Percentiles rank a stretch among this genome's conserved stretches.
These are phyloP conservation scores for Phytophthora fragariae DNA, from an alignment of 352 stramenopile genomes.

Conservation along the genomic window DNA sequence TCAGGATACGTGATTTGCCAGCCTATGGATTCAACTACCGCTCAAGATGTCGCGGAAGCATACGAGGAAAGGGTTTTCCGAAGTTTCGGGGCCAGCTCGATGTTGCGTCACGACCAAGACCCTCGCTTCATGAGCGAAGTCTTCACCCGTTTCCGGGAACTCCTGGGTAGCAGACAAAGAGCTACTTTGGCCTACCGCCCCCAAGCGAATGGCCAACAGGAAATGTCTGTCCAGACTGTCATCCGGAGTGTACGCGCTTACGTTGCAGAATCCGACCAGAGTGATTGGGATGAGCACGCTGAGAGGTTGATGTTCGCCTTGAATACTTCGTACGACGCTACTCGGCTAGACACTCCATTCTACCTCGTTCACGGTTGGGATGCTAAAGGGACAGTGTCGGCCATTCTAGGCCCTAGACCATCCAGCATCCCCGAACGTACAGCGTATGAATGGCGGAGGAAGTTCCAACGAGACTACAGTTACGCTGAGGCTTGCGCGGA, in stretches of 20 bases:
- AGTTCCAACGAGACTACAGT: slow-evolving; percentile 1
- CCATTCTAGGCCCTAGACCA: background rate
- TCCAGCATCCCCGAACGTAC: background rate
- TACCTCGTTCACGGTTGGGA: slow-evolving; percentile 32
- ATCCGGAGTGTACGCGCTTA: slow-evolving; percentile 27
- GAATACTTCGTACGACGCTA: slow-evolving; percentile 25
- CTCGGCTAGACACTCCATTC: slow-evolving; percentile 15
- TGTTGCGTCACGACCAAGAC: slow-evolving; percentile 38
- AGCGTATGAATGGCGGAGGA: slow-evolving; percentile 5
- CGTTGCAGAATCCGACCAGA: slow-evolving; percentile 26
- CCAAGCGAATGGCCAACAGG: slow-evolving; percentile 47
- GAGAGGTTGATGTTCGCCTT: slow-evolving; percentile 33
- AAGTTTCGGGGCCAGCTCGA: slow-evolving; percentile 26
- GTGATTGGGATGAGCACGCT: slow-evolving; percentile 40
- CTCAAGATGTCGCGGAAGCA: slow-evolving; percentile 29
- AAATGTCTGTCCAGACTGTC: slow-evolving; percentile 38
- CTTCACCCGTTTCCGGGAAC: slow-evolving; percentile 31
- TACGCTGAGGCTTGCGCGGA: slow-evolving; percentile 7
- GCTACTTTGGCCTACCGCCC: slow-evolving; percentile 42
- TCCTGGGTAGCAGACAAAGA: slow-evolving; percentile 27
- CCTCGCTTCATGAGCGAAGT: slow-evolving; percentile 36
- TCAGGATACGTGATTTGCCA: slow-evolving; percentile 31
- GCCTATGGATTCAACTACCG: slow-evolving; percentile 10
- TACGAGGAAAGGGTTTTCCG: slow-evolving; percentile 35
- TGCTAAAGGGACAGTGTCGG: background rate